Conservation (phyloP, 371 early-diverging fungal genomes). For the Apophysomyces ossiformis region DNA sequence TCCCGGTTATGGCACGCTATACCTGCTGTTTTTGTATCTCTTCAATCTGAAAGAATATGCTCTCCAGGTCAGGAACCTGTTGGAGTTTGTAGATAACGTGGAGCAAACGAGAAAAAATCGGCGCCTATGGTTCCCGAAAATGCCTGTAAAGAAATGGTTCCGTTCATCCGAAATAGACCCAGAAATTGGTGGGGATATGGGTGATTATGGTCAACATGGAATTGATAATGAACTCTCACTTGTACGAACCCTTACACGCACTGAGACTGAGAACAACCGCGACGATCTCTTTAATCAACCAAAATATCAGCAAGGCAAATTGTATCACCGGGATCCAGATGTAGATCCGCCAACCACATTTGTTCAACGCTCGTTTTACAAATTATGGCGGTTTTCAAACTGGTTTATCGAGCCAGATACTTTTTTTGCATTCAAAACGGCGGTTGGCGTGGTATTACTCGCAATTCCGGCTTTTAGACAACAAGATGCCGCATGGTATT, state of each 20-base stretch:
- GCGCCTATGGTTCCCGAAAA: slow-evolving; percentile 17
- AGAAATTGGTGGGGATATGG: slow-evolving; percentile 13
- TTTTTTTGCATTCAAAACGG: slow-evolving; percentile 43
- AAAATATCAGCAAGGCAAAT: neutral
- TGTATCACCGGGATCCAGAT: slow-evolving; percentile 41
- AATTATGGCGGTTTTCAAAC: neutral
- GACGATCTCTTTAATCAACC: neutral
- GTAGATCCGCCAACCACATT: slow-evolving; percentile 39
- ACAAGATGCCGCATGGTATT: slow-evolving; percentile 36
- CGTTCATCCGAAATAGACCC: slow-evolving; percentile 17
- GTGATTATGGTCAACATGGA: neutral
- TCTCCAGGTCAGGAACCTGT: slow-evolving; percentile 4
- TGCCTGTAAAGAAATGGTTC: slow-evolving; percentile 25
- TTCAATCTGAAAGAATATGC: slow-evolving; percentile 21
- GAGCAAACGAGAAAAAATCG: slow-evolving; percentile 16
- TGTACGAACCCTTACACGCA: slow-evolving; percentile 18
- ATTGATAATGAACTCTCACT: slow-evolving; percentile 8
- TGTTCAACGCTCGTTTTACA: slow-evolving; percentile 30
- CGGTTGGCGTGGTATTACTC: slow-evolving; percentile 39
- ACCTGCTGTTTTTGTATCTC: slow-evolving; percentile 21
- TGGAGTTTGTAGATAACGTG: slow-evolving; percentile 14
- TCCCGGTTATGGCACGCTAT: slow-evolving; percentile 14
- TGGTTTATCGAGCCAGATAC: slow-evolving; percentile 37
- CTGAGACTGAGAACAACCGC: neutral
- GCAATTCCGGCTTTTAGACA: slow-evolving; percentile 38